A percentile compares a stretch with the other conserved stretches of the same genome.
These are phyloP conservation scores for Fusarium sp. DNA, from an alignment of 2,329 filamentous ascomycete genomes.

Conservation along the genomic window DNA sequence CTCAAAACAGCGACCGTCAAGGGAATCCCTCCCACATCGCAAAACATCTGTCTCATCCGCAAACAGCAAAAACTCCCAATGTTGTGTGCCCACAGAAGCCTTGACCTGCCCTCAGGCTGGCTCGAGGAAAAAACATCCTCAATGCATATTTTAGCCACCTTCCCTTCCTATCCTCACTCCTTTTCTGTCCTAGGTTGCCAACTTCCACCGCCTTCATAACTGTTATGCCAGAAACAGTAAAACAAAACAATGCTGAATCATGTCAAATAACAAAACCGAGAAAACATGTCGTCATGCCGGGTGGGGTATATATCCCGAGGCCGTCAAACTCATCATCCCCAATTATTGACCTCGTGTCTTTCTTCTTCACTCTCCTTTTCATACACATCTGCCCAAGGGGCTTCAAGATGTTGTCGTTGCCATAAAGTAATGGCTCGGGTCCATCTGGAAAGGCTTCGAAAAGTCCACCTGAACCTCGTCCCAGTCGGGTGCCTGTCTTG, in stretches of 20 bases:
- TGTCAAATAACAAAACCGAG: constrained; percentile 16
- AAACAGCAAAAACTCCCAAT: constrained; percentile 22
- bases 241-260: constrained; percentile 18
- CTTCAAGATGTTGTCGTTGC: constrained; percentile 35
- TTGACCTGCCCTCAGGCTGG: constrained; percentile 7
- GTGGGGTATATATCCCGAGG: constrained; percentile 46
- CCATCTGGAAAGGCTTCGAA: constrained; percentile 61
- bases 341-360: constrained; percentile 26
- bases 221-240: constrained; percentile 28
- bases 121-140: constrained; percentile 19
- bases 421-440: constrained; percentile 53
- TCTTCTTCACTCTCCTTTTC: neutral
- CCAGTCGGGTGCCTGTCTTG: constrained; percentile 50
- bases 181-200: constrained; percentile 14
- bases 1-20: constrained; percentile 21
- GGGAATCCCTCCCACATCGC: constrained; percentile 24
- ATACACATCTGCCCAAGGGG: constrained; percentile 10
- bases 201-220: constrained; percentile 2
- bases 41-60: constrained; percentile 20
- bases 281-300: constrained; percentile 35
- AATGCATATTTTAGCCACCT: constrained; percentile 14
- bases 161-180: constrained; percentile 17
- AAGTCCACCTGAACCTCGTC: constrained; percentile 61
- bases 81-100: constrained; percentile 11
- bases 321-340: constrained; percentile 17